Conservation (phyloP, 371 early-diverging fungal genomes). For the Saksenaea vasiformis region DNA sequence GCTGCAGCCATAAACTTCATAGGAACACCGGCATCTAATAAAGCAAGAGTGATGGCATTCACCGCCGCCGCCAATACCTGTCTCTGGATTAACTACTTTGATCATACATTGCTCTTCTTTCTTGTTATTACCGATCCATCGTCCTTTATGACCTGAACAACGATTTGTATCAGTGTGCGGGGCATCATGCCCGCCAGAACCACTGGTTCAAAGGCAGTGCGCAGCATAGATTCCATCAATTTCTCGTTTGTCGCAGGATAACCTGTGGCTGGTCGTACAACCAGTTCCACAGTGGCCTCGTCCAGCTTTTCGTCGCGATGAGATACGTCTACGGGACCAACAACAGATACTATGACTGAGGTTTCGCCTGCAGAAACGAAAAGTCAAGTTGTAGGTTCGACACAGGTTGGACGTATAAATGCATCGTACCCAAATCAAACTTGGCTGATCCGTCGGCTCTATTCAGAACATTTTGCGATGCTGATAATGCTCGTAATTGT, state of each 20-base stretch:
- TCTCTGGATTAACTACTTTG: not conserved
- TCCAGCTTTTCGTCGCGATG: conserved; percentile 87
- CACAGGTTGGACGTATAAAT: not conserved
- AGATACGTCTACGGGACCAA: conserved; percentile 87
- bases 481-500: conserved; percentile 60
- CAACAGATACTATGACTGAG: conserved; percentile 78
- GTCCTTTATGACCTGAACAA: conserved; percentile 77
- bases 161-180: conserved; percentile 85
- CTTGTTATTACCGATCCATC: conserved; percentile 75
- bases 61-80: conserved; percentile 77
- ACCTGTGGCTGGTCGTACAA: conserved; percentile 75
- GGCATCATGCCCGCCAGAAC: conserved; percentile 84
- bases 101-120: not conserved
- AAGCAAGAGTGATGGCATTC: conserved; percentile 83
- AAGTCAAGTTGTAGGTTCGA: not conserved
- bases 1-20: conserved; percentile 72
- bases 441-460: conserved; percentile 85
- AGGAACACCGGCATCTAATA: conserved; percentile 93
- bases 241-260: conserved; percentile 70
- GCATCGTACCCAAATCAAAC: conserved; percentile 67
- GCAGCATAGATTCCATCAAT: conserved; percentile 67
- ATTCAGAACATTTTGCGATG: conserved; percentile 64
- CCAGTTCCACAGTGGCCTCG: conserved; percentile 81
- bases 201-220: conserved; percentile 73
- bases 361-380: conserved; percentile 57